Evolutionary conservation across 106 monocot species (phyloP).

Genomic region (Dendrobium huoshanense): DNA sequence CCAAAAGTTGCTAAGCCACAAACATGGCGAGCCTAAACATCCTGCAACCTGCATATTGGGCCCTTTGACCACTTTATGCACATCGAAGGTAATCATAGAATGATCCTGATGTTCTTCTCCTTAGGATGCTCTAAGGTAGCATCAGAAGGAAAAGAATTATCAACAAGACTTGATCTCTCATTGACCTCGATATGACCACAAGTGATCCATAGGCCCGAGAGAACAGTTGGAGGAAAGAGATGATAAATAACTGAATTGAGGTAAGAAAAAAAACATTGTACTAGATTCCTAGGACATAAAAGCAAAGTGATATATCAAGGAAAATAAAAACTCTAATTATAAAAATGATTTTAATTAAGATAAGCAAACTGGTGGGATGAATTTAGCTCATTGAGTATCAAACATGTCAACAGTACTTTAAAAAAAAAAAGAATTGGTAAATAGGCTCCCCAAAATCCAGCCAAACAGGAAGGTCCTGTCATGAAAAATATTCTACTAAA

Average conservation of each 20-base stretch:
- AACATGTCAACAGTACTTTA: neutral
- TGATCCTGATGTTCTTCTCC: slow-evolving; percentile 13
- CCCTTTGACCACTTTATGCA: slow-evolving; percentile 16
- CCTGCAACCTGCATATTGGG: slow-evolving; percentile 11
- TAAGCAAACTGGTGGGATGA: neutral
- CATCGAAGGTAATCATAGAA: slow-evolving; percentile 18
- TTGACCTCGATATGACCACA: slow-evolving; percentile 15
- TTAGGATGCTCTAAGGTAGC: neutral
- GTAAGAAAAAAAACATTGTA: neutral
- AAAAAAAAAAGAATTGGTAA: neutral
- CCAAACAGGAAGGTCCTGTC: neutral
- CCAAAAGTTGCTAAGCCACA: neutral
- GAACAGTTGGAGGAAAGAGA: neutral
- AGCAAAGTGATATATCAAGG: neutral
- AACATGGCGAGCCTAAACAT: neutral
- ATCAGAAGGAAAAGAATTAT: slow-evolving; percentile 2
- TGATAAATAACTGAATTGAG: neutral
- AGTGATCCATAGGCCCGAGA: slow-evolving; percentile 11
- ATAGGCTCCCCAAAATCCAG: neutral
- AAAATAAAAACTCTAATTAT: neutral
- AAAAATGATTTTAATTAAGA: neutral
- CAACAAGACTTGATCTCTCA: slow-evolving; percentile 10
- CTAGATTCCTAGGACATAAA: neutral
- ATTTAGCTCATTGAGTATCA: neutral
- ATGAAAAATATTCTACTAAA: neutral